A percentile compares a stretch with the other conserved stretches of the same genome.
These are phyloP conservation scores for Capsicum rhomboideum DNA, from an alignment of 257 asterid genomes.

Conservation along the genomic window DNA sequence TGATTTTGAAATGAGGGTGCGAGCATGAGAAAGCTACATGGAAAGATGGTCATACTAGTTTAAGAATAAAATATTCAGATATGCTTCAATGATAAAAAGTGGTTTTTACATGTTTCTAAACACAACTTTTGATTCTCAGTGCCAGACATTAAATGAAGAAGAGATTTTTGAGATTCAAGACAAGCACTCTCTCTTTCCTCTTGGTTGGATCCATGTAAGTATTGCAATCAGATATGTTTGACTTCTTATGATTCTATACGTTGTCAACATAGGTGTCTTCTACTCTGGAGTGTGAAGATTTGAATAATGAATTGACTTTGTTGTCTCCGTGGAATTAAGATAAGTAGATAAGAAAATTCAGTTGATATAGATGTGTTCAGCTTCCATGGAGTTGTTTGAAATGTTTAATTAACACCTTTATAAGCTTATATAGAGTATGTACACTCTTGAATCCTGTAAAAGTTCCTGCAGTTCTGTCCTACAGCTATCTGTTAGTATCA, in stretches of 20 bases:
- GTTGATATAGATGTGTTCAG: not conserved
- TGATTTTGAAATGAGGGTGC: not conserved
- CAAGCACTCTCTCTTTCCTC: constrained; percentile 69
- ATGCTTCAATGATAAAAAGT: not conserved
- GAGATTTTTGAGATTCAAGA: constrained; percentile 85
- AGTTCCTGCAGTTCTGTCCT: not conserved
- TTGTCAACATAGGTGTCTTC: not conserved
- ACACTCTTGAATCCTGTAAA: not conserved
- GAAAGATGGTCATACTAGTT: not conserved
- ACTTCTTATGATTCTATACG: not conserved
- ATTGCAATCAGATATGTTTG: constrained; percentile 9
- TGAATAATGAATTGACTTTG: not conserved
- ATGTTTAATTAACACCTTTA: not conserved
- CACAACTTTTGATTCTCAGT: constrained; percentile 36
- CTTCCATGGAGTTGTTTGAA: not conserved
- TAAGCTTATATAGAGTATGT: not conserved
- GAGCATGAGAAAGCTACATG: not conserved
- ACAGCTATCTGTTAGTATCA: not conserved
- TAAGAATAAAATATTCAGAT: not conserved
- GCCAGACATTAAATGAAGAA: constrained; percentile 92
- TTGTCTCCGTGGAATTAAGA: not conserved
- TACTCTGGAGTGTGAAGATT: not conserved
- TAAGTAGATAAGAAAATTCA: not conserved
- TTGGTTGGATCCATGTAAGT: constrained; percentile 99
- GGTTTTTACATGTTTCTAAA: not conserved